phyloP scores from a whole-genome alignment of 108 stramenopile genomes.

The Skeletonema tropicum region DNA sequence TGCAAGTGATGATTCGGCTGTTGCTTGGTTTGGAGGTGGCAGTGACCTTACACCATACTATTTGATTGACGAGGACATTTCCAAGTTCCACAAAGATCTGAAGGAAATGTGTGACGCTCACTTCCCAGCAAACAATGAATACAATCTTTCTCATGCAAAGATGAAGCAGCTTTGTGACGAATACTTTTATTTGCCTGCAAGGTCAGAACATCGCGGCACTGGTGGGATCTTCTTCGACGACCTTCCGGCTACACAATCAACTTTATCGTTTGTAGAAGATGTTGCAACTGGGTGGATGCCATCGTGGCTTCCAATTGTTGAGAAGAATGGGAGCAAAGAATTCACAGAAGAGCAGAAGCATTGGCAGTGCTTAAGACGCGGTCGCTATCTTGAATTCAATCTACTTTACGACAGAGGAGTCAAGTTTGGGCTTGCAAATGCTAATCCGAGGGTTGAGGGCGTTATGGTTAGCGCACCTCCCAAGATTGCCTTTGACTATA shows the following conservation, averaged over 20 bases:
- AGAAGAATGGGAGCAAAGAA: constrained; percentile 44
- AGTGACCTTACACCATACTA: constrained; percentile 95
- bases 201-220: constrained; percentile 92
- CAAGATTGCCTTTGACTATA: constrained; percentile 86
- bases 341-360: constrained; percentile 80
- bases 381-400: constrained; percentile 88
- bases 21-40: constrained; percentile 83
- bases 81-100: constrained; percentile 72
- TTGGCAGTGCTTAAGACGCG: constrained; percentile 78
- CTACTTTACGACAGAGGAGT: constrained; percentile 91
- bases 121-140: constrained; percentile 53
- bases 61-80: constrained; percentile 84
- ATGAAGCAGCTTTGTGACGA: constrained; percentile 89
- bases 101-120: constrained; percentile 63
- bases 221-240: constrained; percentile 98
- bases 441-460: constrained; percentile 87
- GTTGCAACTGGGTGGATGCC: constrained; percentile 91
- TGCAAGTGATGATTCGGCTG: background rate
- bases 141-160: constrained; percentile 52
- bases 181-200: constrained; percentile 93
- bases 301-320: constrained; percentile 86
- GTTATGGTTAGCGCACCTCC: constrained; percentile 92
- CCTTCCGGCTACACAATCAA: constrained; percentile 53
- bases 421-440: constrained; percentile 84
- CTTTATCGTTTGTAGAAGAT: constrained; percentile 68